Evolutionary conservation across 202 grass and related monocot genomes (phyloP).

Genomic region (Zizania palustris): DNA sequence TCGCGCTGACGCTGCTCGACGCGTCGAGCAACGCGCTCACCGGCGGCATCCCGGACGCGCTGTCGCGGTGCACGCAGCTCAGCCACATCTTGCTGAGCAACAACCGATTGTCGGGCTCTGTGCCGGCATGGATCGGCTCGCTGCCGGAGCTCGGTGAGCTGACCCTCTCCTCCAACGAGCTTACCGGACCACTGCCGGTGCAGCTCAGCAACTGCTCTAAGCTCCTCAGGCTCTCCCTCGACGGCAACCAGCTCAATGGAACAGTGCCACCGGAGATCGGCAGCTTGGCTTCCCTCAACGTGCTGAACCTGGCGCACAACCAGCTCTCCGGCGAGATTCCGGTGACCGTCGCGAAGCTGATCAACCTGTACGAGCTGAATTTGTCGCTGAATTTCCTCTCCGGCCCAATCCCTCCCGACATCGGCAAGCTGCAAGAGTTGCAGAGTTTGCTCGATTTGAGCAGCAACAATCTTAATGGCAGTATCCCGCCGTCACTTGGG

Average conservation of each 20-base stretch:
- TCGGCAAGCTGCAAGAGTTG: conserved; percentile 75
- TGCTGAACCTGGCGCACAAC: conserved; percentile 79
- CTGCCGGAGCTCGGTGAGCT: conserved; percentile 75
- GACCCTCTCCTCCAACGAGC: conserved; percentile 60
- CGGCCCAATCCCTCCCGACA: conserved; percentile 57
- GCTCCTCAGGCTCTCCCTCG: conserved; percentile 78
- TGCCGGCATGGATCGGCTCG: conserved; percentile 73
- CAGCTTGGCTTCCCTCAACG: conserved; percentile 63
- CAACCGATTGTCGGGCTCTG: conserved; percentile 58
- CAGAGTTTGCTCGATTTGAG: conserved; percentile 89
- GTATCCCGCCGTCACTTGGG: conserved; percentile 65
- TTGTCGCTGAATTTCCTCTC: conserved; percentile 74
- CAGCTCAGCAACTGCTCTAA: conserved; percentile 79
- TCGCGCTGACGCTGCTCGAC: conserved; percentile 66
- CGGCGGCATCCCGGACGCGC: conserved; percentile 64
- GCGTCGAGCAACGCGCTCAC: conserved; percentile 66
- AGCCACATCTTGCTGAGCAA: conserved; percentile 63
- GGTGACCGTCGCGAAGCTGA: conserved; percentile 55
- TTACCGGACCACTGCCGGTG: conserved; percentile 57
- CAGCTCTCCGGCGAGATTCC: conserved; percentile 73
- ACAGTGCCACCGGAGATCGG: conserved; percentile 70
- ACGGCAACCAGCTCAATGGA: conserved; percentile 77
- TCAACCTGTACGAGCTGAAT: conserved; percentile 78
- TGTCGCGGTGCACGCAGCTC: conserved; percentile 61
- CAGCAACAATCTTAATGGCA: conserved; percentile 66